Base-by-base conservation (phyloP, 106 monocot genomes). In the Dactylorhiza incarnata region DNA sequence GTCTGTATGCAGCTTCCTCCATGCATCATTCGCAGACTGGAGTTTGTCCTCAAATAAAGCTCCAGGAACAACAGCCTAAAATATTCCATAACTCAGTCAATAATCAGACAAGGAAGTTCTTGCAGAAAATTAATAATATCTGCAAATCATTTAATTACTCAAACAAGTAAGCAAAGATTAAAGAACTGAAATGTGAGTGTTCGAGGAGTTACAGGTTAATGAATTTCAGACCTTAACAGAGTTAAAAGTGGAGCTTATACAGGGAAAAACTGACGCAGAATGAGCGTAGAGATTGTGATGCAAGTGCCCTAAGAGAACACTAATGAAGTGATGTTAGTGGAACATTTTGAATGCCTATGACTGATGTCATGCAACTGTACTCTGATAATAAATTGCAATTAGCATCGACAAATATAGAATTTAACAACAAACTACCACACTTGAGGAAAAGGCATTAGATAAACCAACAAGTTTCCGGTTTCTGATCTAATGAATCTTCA, bases 1-100 rank as follows among this genome's bases (percentile, higher is more conserved):
- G 37, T 97, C 97, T 61, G 97, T 83, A 65, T 97, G 97, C 45
- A 97, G 97, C 73, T 97, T 97, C 78, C 97, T 91, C 97, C 97
- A 97, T 62, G 91, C 79, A 80, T 97, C 97, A 85, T 97, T 97
- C 54, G 93, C 89, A 73, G 97, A 86, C 71, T 97, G 93, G 75
- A 91, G 91, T 48, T 93, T 97, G 29, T 92, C 97, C 78, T 97
- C 93, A 78, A 97, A 97, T 49, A 97, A 86, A 76, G 97, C 93
- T 77, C 97, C 97, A 48, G 89, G 93, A 74, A 53, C 87, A 77
- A 81, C 93, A 56, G 93, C 85, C 93, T 97, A 77, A 77, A 75
- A 88, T 2, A 76, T 37, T 50, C 10, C 25, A 81, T 24, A 19
- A 78, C 49, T 53, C 58, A 66, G 20, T 19, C 13, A 66, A 66